Conservation (phyloP, 306 rosid species). For the Vachellia collinsii region DNA sequence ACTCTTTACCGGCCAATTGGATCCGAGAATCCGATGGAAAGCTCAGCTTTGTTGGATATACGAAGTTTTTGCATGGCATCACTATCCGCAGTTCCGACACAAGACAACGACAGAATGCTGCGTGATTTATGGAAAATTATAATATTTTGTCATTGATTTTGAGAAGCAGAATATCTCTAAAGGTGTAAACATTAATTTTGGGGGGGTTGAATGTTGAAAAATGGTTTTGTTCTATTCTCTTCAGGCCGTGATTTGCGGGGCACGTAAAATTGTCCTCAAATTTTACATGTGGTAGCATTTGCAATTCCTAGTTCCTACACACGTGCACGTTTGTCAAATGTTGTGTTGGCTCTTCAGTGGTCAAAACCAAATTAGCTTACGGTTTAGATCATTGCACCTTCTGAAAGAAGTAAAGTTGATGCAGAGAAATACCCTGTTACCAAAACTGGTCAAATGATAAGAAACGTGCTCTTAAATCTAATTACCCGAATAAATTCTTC, state of each 20-base stretch:
- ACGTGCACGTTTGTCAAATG: background rate
- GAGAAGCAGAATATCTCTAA: slow-evolving; percentile 37
- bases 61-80: slow-evolving; percentile 90
- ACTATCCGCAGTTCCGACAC: slow-evolving; percentile 67
- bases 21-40: slow-evolving; percentile 79
- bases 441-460: no score
- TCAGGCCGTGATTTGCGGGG: slow-evolving; percentile 1
- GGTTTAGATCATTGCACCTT: background rate
- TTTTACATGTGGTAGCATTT: background rate
- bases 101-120: slow-evolving; percentile 53
- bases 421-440: background rate
- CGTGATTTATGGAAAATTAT: slow-evolving; percentile 38
- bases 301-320: background rate
- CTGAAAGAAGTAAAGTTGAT: background rate
- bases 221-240: slow-evolving; percentile 39
- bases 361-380: background rate
- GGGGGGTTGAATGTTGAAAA: background rate
- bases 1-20: slow-evolving; percentile 72
- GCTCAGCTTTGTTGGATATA: slow-evolving; percentile 80
- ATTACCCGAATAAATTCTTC: no score
- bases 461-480: no score
- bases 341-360: background rate
- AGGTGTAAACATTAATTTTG: slow-evolving; percentile 13
- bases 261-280: background rate
- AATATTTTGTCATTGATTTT: slow-evolving; percentile 24